A percentile compares a stretch with the other conserved stretches of the same genome.
These are phyloP conservation scores for Kluyveromyces wickerhamii DNA, from an alignment of 805 yeast genomes.

Conservation along the genomic window DNA sequence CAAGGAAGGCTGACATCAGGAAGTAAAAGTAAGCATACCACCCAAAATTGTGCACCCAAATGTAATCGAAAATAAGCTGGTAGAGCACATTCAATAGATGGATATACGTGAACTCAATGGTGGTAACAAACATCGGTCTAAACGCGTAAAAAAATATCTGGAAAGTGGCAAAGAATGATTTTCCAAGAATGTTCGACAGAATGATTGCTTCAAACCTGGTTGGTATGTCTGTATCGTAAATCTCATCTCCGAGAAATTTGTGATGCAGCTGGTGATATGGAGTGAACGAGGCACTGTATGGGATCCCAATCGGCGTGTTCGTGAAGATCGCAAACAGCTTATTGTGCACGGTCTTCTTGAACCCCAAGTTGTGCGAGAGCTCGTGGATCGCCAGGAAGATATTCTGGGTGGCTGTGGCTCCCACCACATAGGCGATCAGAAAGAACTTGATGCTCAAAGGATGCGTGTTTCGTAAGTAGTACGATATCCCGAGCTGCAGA, in stretches of 20 bases:
- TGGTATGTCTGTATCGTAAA: slow-evolving; percentile 82
- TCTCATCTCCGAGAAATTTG: slow-evolving; percentile 79
- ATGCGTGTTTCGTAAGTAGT: slow-evolving; percentile 46
- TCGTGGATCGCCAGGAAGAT: slow-evolving; percentile 85
- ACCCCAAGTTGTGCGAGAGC: slow-evolving; percentile 74
- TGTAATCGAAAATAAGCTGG: slow-evolving; percentile 51
- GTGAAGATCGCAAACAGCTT: slow-evolving; percentile 68
- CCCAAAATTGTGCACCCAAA: slow-evolving; percentile 57
- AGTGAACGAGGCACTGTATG: slow-evolving; percentile 76
- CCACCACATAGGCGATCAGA: slow-evolving; percentile 62
- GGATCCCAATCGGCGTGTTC: slow-evolving; percentile 83
- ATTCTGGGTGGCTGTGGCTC: slow-evolving; percentile 83
- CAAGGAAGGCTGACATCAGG: slow-evolving; percentile 69
- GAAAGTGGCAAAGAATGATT: slow-evolving; percentile 83
- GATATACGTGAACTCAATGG: slow-evolving; percentile 62
- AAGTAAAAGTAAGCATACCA: slow-evolving; percentile 56
- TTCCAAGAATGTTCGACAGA: slow-evolving; percentile 71
- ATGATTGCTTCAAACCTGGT: slow-evolving; percentile 68
- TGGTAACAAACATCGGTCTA: slow-evolving; percentile 81
- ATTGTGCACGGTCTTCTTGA: slow-evolving; percentile 70
- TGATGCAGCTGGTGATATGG: slow-evolving; percentile 92
- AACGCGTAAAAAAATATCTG: slow-evolving; percentile 85
- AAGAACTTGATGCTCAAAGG: slow-evolving; percentile 49
- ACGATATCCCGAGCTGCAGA: slow-evolving; percentile 62
- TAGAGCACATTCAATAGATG: slow-evolving; percentile 57